Percentiles rank a stretch among this genome's conserved stretches.
Evolutionary conservation across 371 early-diverging fungal species (phyloP).

Genomic region (Phascolomyces articulosus): DNA sequence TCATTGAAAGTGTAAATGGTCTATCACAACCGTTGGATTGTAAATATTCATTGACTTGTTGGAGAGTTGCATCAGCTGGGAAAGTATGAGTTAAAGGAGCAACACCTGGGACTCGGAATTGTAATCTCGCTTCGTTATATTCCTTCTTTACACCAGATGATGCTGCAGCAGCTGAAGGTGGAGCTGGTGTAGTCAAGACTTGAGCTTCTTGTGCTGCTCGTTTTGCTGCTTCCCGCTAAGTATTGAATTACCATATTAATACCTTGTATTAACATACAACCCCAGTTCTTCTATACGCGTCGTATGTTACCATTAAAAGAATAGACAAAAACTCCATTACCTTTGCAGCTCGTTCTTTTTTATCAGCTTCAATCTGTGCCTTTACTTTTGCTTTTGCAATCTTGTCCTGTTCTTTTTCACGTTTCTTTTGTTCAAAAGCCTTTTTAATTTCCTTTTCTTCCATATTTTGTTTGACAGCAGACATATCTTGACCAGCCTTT

Average conservation of each 20-base stretch:
- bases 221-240: slow-evolving; percentile 26
- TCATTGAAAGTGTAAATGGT: slow-evolving; percentile 70
- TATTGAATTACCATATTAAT: too few relatives aligned
- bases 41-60: slow-evolving; percentile 67
- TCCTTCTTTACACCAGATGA: slow-evolving; percentile 46
- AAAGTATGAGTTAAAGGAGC: slow-evolving; percentile 74
- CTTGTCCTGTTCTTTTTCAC: slow-evolving; percentile 82
- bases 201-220: slow-evolving; percentile 16
- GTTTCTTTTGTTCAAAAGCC: slow-evolving; percentile 69
- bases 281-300: too few relatives aligned
- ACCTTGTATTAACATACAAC: too few relatives aligned
- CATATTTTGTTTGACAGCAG: slow-evolving; percentile 69
- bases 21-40: slow-evolving; percentile 52
- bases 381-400: slow-evolving; percentile 77
- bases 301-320: too few relatives aligned
- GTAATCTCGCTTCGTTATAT: slow-evolving; percentile 74
- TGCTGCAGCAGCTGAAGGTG: slow-evolving; percentile 20
- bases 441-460: slow-evolving; percentile 79
- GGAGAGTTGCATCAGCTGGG: slow-evolving; percentile 67
- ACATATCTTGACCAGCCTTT: slow-evolving; percentile 80
- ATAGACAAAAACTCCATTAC: too few relatives aligned
- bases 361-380: slow-evolving; percentile 88
- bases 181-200: slow-evolving; percentile 19
- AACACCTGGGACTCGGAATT: slow-evolving; percentile 61
- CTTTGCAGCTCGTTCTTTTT: slow-evolving; percentile 70